These are phyloP conservation scores for Linderniella brevidens DNA, from an alignment of 257 asterid species.

Conservation along the genomic window DNA sequence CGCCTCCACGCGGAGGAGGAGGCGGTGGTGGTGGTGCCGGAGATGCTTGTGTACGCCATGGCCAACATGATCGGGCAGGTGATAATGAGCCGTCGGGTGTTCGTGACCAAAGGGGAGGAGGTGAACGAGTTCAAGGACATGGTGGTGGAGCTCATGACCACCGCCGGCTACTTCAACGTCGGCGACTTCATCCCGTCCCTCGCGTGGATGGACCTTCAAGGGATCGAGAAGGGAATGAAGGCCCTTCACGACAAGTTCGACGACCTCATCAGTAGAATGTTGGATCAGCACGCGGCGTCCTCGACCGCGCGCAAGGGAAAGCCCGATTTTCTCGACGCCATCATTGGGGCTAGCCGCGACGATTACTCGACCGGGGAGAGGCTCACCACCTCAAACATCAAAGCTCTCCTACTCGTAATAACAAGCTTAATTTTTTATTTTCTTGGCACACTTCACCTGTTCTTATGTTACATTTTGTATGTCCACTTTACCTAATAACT, in stretches of 20 bases:
- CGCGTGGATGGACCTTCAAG: constrained; percentile 42
- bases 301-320: constrained; percentile 14
- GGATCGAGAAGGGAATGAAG: constrained; percentile 33
- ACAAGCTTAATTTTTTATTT: background rate
- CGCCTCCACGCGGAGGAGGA: no score
- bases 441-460: no score
- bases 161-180: constrained; percentile 28
- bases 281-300: constrained; percentile 26
- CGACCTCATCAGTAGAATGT: constrained; percentile 18
- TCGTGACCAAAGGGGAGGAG: constrained; percentile 16
- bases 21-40: constrained; percentile 20
- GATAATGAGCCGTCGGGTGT: constrained; percentile 25
- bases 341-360: constrained; percentile 10
- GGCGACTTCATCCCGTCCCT: constrained; percentile 34
- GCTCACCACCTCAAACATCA: constrained; percentile 23
- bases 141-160: constrained; percentile 41
- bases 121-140: constrained; percentile 35
- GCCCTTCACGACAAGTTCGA: constrained; percentile 27
- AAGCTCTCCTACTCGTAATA: constrained; percentile 29
- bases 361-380: constrained; percentile 20
- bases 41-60: constrained; percentile 27
- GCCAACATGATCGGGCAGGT: constrained; percentile 38
- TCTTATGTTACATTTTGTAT: no score
- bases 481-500: no score
- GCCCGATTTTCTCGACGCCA: constrained; percentile 29